Percentiles rank a stretch among this genome's conserved stretches.
These are phyloP conservation scores for Gossypium davidsonii DNA, from an alignment of 441 rosid species.

Conservation along the genomic window DNA sequence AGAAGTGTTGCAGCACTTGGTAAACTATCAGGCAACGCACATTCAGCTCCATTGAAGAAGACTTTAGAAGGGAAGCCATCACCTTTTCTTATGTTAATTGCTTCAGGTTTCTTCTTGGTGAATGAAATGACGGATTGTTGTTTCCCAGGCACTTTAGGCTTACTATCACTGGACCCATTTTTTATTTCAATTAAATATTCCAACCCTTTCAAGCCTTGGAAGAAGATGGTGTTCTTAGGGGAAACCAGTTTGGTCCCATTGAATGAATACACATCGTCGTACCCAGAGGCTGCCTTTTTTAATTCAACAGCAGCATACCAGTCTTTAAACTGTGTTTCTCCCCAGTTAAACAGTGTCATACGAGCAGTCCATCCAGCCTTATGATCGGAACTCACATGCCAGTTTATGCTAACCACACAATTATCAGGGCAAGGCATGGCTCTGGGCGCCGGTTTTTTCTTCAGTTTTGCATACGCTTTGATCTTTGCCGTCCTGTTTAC, in stretches of 20 bases:
- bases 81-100: conserved; percentile 36
- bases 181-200: conserved; percentile 52
- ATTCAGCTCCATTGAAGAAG: conserved; percentile 79
- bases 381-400: conserved; percentile 74
- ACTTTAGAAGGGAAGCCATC: conserved; percentile 73
- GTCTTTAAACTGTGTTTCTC: not conserved
- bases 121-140: conserved; percentile 82
- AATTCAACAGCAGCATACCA: conserved; percentile 40
- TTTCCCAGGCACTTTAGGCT: conserved; percentile 51
- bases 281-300: conserved; percentile 50
- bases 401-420: conserved; percentile 74
- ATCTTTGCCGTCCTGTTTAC: conserved; percentile 57
- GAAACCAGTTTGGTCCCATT: conserved; percentile 50
- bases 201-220: conserved; percentile 59
- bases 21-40: conserved; percentile 52
- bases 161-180: conserved; percentile 34
- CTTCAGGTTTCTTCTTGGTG: conserved; percentile 39
- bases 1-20: conserved; percentile 31
- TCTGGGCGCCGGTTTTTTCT: conserved; percentile 37
- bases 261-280: conserved; percentile 60
- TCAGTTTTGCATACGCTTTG: conserved; percentile 58
- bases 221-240: conserved; percentile 49
- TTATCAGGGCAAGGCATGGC: conserved; percentile 77
- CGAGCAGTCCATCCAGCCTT: conserved; percentile 65
- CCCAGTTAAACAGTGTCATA: conserved; percentile 45